Evolutionary conservation across 495 filamentous ascomycete species (phyloP).

Genomic region (Aspergillus baeticus): DNA sequence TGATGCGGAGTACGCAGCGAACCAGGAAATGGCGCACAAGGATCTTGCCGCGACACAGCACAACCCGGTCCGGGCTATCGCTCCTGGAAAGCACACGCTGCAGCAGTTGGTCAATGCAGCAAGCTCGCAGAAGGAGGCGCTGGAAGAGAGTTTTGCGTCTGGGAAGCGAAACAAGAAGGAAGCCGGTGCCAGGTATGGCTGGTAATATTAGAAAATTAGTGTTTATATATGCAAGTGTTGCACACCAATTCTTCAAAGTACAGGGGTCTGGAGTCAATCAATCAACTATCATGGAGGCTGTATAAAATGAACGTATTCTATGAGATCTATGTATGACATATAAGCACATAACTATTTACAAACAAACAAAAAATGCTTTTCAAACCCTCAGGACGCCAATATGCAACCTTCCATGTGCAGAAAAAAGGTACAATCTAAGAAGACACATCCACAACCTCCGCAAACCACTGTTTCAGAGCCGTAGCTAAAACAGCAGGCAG

Average conservation of each 20-base stretch:
- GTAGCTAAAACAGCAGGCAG: slow-evolving; percentile 84
- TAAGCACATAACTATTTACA: slow-evolving; percentile 7
- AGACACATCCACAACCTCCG: slow-evolving; percentile 74
- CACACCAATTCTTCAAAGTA: neutral
- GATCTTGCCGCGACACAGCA: slow-evolving; percentile 67
- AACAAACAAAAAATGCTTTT: slow-evolving; percentile 8
- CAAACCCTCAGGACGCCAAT: slow-evolving; percentile 6
- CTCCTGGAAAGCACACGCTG: slow-evolving; percentile 85
- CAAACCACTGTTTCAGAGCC: slow-evolving; percentile 94
- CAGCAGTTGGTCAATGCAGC: slow-evolving; percentile 83
- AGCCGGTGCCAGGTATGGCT: slow-evolving; percentile 80
- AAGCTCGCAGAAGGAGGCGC: slow-evolving; percentile 71
- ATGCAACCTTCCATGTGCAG: neutral
- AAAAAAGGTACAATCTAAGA: slow-evolving; percentile 25
- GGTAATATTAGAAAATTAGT: slow-evolving; percentile 39
- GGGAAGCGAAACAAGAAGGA: slow-evolving; percentile 73
- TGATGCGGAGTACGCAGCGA: slow-evolving; percentile 78
- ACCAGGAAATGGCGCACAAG: slow-evolving; percentile 53
- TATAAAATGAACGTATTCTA: neutral
- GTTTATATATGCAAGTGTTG: slow-evolving; percentile 2
- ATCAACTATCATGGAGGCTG: neutral
- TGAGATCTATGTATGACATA: neutral
- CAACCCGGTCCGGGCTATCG: slow-evolving; percentile 79
- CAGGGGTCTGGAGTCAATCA: neutral
- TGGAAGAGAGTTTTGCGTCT: slow-evolving; percentile 85